Conservation (phyloP, 2,329 filamentous ascomycete species). For the Diaporthe sp. region DNA sequence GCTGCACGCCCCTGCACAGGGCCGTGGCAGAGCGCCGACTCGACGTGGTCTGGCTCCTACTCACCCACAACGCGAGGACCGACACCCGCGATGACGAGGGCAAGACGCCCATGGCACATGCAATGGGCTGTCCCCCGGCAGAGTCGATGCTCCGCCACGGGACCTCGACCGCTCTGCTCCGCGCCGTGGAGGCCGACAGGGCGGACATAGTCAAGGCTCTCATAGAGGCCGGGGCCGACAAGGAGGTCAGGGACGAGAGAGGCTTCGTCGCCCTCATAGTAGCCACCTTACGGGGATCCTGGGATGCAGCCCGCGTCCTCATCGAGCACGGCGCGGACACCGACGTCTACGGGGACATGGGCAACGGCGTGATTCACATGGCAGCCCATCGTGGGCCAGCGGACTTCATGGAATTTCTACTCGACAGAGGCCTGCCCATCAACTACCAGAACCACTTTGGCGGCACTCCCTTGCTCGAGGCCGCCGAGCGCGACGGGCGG, state of each 20-base stretch:
- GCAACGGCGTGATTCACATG: constrained; percentile 12
- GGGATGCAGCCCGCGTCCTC: neutral
- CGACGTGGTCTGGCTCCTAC: constrained; percentile 5
- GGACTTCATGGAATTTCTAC: neutral
- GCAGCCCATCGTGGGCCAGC: constrained; percentile 7
- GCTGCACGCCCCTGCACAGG: constrained; percentile 6
- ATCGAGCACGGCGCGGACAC: constrained; percentile 7
- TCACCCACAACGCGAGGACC: neutral
- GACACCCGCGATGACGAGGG: constrained; percentile 7
- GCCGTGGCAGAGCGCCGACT: neutral
- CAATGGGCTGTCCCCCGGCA: neutral
- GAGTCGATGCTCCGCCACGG: constrained; percentile 4
- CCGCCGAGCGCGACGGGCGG: neutral
- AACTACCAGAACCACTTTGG: constrained; percentile 11
- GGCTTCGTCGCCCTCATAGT: neutral
- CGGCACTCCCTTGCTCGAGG: neutral
- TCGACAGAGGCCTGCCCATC: neutral
- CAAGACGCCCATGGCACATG: neutral
- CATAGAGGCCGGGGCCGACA: neutral
- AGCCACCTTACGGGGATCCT: neutral
- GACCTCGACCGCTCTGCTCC: neutral
- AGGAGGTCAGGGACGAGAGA: neutral
- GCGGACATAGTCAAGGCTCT: constrained; percentile 8
- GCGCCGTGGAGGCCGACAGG: constrained; percentile 17
- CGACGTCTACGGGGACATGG: constrained; percentile 21